Base-by-base conservation (phyloP, 768 basidiomycete species). In the Leccinum rimulosum region DNA sequence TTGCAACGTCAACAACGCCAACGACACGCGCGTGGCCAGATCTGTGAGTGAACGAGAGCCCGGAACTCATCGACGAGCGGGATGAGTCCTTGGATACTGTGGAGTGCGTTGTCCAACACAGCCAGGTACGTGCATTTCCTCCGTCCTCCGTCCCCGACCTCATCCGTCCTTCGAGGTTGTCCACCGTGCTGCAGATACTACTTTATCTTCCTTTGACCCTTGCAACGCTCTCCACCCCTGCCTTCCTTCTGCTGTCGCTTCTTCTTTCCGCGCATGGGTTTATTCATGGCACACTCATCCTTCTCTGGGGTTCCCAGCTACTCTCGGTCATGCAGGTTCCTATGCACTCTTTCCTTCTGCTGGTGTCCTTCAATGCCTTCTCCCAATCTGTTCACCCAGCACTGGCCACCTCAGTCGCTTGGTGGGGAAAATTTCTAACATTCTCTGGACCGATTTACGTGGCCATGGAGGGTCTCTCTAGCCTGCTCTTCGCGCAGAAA, bases 321-420 rank as follows among this genome's bases (percentile, higher is more conserved):
- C 79, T 93, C 53, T 85, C 89, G 14, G 80, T 94, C 59, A 78
- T 93, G 57, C 92, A 94, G 75, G 82, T 93, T 33, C 92, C 92
- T 9, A 86, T 92, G 79, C 91, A 93, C 71, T 86, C 91, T 0
- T 91, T 93, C 74, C 81, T 94, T 35, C 84, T 94, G 47, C 86
- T 94, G 52, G 83, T 93, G 58, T 90, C 84, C 70, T 94, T 94
- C 82, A 94, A 94, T 70, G 80, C 86, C 38, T 93, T 92, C 73
- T 84, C 90, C 2, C 80, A 86, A 22, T 76, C 84, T 27, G 81
- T 83, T 25, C 79, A 82, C 60, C 84, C 87, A 8, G 80, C 77
- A 71, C 70, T 93, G 6, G 64, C 81, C 10, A 79, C 75, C 12
- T 81, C 85, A 15, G 81, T 85, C 9, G 77, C 79, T 48, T 84